Conservation (phyloP, 345 rosid genomes). For the Cochlearia excelsa region DNA sequence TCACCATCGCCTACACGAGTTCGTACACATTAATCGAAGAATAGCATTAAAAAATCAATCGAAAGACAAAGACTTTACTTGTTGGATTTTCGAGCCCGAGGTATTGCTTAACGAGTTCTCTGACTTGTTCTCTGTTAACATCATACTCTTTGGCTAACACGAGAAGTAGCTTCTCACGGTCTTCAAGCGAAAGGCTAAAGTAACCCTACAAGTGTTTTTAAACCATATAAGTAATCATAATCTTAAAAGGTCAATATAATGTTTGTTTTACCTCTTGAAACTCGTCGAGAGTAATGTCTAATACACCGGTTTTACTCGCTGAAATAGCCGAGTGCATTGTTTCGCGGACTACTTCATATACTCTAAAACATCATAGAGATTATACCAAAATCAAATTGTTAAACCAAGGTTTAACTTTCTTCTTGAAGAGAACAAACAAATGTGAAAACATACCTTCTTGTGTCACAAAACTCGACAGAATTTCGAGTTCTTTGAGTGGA, state of each 20-base stretch:
- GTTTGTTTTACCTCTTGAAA: slow-evolving; percentile 60
- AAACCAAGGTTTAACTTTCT: too few species aligned
- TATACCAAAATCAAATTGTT: background rate
- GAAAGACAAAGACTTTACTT: slow-evolving; percentile 29
- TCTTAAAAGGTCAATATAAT: background rate
- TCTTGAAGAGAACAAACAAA: slow-evolving; percentile 1
- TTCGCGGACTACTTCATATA: slow-evolving; percentile 60
- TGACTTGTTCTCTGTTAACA: slow-evolving; percentile 62
- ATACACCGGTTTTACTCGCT: slow-evolving; percentile 61
- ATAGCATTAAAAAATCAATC: background rate
- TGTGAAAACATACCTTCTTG: slow-evolving; percentile 25
- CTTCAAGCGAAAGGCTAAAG: slow-evolving; percentile 52
- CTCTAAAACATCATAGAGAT: slow-evolving; percentile 33
- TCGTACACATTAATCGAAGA: slow-evolving; percentile 1
- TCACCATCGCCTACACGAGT: slow-evolving; percentile 43
- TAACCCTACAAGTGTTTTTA: slow-evolving; percentile 58
- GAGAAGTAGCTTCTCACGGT: slow-evolving; percentile 55
- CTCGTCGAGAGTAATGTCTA: slow-evolving; percentile 64
- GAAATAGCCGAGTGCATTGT: slow-evolving; percentile 81
- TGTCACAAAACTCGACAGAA: slow-evolving; percentile 25
- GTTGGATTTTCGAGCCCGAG: slow-evolving; percentile 65
- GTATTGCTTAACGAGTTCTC: slow-evolving; percentile 79
- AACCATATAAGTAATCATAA: background rate
- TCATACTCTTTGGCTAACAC: slow-evolving; percentile 77
- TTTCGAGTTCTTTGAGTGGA: slow-evolving; percentile 26